Percentiles rank a stretch among this genome's conserved stretches.
These are phyloP conservation scores for Citrus trifoliata DNA, from an alignment of 345 rosid genomes.

Conservation along the genomic window DNA sequence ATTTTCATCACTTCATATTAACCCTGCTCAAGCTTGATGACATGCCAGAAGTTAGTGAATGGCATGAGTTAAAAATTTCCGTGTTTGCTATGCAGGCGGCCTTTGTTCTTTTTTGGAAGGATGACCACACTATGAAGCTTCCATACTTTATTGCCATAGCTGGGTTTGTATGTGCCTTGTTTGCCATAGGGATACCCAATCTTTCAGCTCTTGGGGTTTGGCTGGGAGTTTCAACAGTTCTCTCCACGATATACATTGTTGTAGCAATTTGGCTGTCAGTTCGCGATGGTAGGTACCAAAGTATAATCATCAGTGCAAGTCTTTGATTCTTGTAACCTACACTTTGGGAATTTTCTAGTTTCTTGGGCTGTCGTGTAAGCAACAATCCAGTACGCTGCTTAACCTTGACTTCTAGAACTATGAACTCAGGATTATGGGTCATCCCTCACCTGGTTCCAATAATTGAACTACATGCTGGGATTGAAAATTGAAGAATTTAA, in stretches of 20 bases:
- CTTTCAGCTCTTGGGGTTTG: constrained; percentile 78
- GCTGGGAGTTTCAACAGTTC: constrained; percentile 82
- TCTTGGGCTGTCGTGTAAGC: not conserved
- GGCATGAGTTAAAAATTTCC: not conserved
- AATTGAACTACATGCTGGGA: not conserved
- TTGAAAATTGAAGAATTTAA: not conserved
- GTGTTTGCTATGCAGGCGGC: constrained; percentile 41
- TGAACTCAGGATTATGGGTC: not conserved
- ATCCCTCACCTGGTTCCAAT: not conserved
- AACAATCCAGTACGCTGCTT: not conserved
- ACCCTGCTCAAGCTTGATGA: not conserved
- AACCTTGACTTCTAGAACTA: not conserved
- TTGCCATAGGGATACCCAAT: constrained; percentile 84
- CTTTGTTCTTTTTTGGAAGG: constrained; percentile 48
- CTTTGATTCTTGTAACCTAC: not conserved
- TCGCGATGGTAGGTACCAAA: constrained; percentile 54
- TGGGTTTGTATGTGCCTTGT: constrained; percentile 53
- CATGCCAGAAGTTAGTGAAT: not conserved
- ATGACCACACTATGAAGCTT: constrained; percentile 49
- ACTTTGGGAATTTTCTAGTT: not conserved
- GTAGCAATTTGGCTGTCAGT: constrained; percentile 56
- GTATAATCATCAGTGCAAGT: not conserved
- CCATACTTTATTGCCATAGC: constrained; percentile 52
- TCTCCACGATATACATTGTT: constrained; percentile 56
- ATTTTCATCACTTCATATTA: not conserved